Evolutionary conservation across 257 asterid species (phyloP), one percentile per base, ranked within the genome.

Genomic region (Jaltomata sinuosa): DNA sequence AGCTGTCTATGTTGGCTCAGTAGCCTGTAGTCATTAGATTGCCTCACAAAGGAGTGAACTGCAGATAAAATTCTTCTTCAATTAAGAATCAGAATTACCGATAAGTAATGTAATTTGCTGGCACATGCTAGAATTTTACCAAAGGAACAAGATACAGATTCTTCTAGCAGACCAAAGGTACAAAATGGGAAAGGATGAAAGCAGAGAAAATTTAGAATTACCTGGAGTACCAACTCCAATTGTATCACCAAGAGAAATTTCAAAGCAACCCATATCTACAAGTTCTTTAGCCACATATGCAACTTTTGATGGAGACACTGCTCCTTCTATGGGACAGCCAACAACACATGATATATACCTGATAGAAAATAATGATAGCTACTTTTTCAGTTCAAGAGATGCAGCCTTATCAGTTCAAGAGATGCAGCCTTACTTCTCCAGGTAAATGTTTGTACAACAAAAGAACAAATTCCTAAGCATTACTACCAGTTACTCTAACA

Each of bases 151-250:
- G 42, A 76, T 47, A 31, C 45, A 49, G 81, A 47, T 76, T 76
- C n/a, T 49, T 76, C 81, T 76, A 18, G 62, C 42, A 76, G 25
- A 16, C 4, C 18, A 76, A 47, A 49, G 36, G 81, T 76, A 76
- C 81, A 76, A 76, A 47, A 76, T 76, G 62, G 42, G 18, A 21
- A 49, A 76, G n/a, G 8, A 45, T 16, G 61, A 76, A 47, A 47
- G 22, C 42, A 3, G 81, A 49, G 11, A 49, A 49, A 40, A 15
- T 14, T 40, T 57, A 32, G 83, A 32, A 83, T 87, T 96, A 96
- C 99, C 98, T 85, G 98, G 99, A 86, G 98, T 94, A 83, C 98
- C 98, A 83, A 94, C 97, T 59, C 99, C 98, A 74, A 94, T 93
- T 11, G 98, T 96, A 85, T 94, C 97, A 57, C 99, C 99, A 83